Conservation (phyloP, 2,329 filamentous ascomycete genomes). For the Aspergillus proliferans region DNA sequence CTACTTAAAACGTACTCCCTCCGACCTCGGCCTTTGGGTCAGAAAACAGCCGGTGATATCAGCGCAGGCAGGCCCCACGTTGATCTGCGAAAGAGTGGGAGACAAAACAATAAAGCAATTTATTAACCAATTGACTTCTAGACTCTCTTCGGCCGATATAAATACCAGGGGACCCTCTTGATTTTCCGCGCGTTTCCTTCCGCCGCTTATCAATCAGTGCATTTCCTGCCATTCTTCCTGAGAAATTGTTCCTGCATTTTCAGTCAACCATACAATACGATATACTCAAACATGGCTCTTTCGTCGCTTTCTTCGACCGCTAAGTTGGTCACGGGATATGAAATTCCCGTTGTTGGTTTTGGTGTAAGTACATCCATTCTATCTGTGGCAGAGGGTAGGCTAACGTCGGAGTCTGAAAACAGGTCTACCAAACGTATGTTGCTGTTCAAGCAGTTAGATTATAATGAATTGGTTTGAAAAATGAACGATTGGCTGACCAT, state of each 20-base stretch:
- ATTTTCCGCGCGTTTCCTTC: too few relatives aligned
- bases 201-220: neutral
- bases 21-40: too few relatives aligned
- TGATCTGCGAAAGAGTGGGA: too few relatives aligned
- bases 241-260: neutral
- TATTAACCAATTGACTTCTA: too few relatives aligned
- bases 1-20: too few relatives aligned
- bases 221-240: neutral
- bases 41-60: too few relatives aligned
- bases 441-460: neutral
- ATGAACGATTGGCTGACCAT: neutral
- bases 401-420: neutral
- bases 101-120: too few relatives aligned
- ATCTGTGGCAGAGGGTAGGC: neutral
- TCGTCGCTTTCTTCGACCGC: constrained; percentile 30
- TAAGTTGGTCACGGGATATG: constrained; percentile 35
- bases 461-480: neutral
- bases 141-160: neutral
- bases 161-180: neutral
- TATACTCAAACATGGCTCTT: constrained; percentile 15
- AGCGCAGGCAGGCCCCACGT: too few relatives aligned
- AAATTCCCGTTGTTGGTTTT: constrained; percentile 37
- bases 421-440: constrained; percentile 38
- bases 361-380: constrained; percentile 26
- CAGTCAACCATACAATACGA: neutral